A percentile compares a stretch with the other conserved stretches of the same genome.
Evolutionary conservation across 371 early-diverging fungal genomes (phyloP).

Genomic region (Lichtheimia ornata): DNA sequence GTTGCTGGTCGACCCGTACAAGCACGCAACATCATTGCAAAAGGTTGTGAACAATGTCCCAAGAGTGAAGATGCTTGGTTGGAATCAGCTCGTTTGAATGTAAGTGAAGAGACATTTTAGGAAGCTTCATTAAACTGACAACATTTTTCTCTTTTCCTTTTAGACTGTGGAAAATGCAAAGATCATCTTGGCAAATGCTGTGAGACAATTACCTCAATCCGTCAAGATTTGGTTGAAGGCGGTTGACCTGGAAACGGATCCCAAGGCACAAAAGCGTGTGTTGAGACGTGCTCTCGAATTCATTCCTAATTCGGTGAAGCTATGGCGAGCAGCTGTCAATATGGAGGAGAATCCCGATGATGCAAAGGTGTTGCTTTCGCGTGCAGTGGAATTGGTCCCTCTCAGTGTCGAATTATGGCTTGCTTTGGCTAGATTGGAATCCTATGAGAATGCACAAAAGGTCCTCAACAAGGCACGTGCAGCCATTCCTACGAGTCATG

Average conservation of each 20-base stretch:
- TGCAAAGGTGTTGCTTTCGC: constrained; percentile 86
- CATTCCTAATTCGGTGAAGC: constrained; percentile 86
- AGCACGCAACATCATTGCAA: constrained; percentile 84
- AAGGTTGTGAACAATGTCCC: constrained; percentile 94
- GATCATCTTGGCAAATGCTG: constrained; percentile 88
- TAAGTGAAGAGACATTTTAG: constrained; percentile 6
- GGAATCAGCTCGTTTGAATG: constrained; percentile 90
- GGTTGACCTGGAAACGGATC: constrained; percentile 81
- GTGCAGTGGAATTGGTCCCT: constrained; percentile 93
- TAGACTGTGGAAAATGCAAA: constrained; percentile 79
- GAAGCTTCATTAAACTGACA: no score
- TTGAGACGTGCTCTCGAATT: constrained; percentile 94
- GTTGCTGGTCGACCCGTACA: constrained; percentile 81
- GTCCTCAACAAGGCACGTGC: constrained; percentile 91
- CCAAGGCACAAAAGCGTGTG: constrained; percentile 77
- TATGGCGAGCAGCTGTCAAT: constrained; percentile 93
- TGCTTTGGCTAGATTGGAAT: constrained; percentile 89
- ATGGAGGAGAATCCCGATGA: constrained; percentile 93
- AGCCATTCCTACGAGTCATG: constrained; percentile 86
- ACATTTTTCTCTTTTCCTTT: background rate
- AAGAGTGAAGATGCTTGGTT: constrained; percentile 96
- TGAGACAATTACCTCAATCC: constrained; percentile 86
- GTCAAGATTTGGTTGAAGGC: constrained; percentile 94
- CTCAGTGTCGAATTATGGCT: constrained; percentile 93
- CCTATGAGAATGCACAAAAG: constrained; percentile 85